A percentile compares a stretch with the other conserved stretches of the same genome.
phyloP scores from a whole-genome alignment of 306 rosid species.

The Glycine soja region DNA sequence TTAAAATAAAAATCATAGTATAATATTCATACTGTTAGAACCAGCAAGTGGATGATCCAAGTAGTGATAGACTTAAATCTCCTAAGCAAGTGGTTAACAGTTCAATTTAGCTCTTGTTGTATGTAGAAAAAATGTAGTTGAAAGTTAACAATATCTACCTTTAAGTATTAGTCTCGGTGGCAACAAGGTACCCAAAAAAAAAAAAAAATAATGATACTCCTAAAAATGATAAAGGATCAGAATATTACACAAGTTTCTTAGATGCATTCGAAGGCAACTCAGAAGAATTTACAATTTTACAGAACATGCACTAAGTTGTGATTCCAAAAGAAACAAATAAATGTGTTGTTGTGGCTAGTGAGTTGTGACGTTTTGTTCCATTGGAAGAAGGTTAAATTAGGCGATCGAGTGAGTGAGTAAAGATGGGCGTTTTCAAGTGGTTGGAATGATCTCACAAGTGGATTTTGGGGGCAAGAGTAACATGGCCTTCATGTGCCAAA shows the following conservation, averaged over 20 bases:
- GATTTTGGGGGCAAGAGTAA: slow-evolving; percentile 79
- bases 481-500: slow-evolving; percentile 95
- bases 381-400: slow-evolving; percentile 19
- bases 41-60: too few relatives aligned
- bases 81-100: too few relatives aligned
- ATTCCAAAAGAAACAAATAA: not conserved
- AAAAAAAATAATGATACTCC: too few relatives aligned
- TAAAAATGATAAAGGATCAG: too few relatives aligned
- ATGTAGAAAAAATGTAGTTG: too few relatives aligned
- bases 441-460: slow-evolving; percentile 60
- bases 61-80: too few relatives aligned
- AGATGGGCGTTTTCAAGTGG: slow-evolving; percentile 50
- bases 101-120: too few relatives aligned
- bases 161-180: too few relatives aligned
- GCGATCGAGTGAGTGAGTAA: slow-evolving; percentile 12
- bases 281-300: slow-evolving; percentile 20
- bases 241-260: too few relatives aligned
- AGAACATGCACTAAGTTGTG: not conserved
- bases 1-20: not conserved
- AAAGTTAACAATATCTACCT: too few relatives aligned
- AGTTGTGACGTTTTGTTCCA: not conserved
- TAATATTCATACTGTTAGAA: not conserved
- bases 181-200: too few relatives aligned
- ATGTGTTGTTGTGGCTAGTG: not conserved
- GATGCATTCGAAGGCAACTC: not conserved